Evolutionary conservation across 441 rosid species (phyloP), one percentile per base, ranked within the genome.

Genomic region (Adansonia madagascariensis): DNA sequence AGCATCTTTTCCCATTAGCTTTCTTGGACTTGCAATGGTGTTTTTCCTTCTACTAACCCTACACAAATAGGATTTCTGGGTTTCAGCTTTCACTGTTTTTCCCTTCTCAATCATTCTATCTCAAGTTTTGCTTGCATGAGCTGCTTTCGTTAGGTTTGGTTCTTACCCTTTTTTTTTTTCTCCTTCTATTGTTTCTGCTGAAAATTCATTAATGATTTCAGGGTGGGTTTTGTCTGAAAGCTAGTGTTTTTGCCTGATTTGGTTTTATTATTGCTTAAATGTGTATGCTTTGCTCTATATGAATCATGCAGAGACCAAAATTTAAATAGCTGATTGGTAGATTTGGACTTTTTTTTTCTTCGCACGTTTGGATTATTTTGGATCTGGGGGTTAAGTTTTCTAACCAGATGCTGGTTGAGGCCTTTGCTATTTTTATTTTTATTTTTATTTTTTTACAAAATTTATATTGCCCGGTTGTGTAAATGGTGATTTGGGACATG

Each of bases 21-120:
- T 77, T 80, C 73, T 82, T 84, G 86, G 89, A 83, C 90, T 80
- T 83, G 73, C 46, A 44, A 56, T 62, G 52, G 44, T 75, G 70
- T 71, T 62, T 74, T 61, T 12, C 39, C 55, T 56, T 65, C 77
- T 35, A 43, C 78, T 60, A 56, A 77, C 18, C 85, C 81, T 76
- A 31, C 8, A 18, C 76, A 69, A 68, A 52, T 84, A 46, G 55
- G 43, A 63, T 63, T 71, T 53, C 74, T 47, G 27, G 67, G 61
- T 78, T 71, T 65, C 75, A 44, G 24, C 79, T 62, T 67, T 82
- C 80, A 56, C 50, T 80, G 43, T 75, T 83, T 75, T 73, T 8
- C 39, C 56, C 55, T 71, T 35, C 39, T 66, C 41, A 2, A 1
- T 7, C 5, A 0, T 4, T 50, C 55, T 50, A 15, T 50, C 6